Evolutionary conservation across 495 filamentous ascomycete genomes (phyloP), one percentile per base, ranked within the genome.

Genomic region (Aspergillus hancockii): DNA sequence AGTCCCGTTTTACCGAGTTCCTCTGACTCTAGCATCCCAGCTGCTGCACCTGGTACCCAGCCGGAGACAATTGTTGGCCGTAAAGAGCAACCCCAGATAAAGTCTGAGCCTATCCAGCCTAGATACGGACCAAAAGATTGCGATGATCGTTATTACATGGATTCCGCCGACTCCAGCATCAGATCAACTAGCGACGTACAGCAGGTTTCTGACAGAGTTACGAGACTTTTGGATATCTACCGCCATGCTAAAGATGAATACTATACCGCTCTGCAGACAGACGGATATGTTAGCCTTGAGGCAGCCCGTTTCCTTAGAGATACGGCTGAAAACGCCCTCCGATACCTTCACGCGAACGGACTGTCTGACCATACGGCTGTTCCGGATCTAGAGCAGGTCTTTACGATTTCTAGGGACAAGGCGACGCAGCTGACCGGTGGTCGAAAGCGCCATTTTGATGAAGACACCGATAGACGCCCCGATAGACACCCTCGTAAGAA

Each of bases 251-350:
- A 72, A 32, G 61, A 69, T 4, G 72, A 80, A 4, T 79, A 75
- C 59, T 71, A 72, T 54, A 52, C 51, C 7, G 63, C 62, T 4
- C 55, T 50, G 6, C 47, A 65, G 3, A 56, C 22, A 32, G 63
- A 70, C 14, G 63, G 65, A n/a, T 16, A 63, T 0, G 60, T 64
- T 3, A 54, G 52, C 21, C 69, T 71, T 22, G 66, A 54, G 31
- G 68, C 67, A 10, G 74, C 76, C n/a, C 71, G 73, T 8, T 82
- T 80, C 50, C 72, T 82, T 19, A 78, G 79, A 3, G 79, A 82
- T 59, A 80, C 76, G 9, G 74, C 75, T 4, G 79, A 81, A 54
- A 81, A 81, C 57, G 63, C 71, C 0, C 58, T 79, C 12, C 65
- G 55, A 3, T 75, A 79, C 45, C 63, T 81, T 21, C 55, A 61